These are phyloP conservation scores for Lithospermum erythrorhizon DNA, from an alignment of 257 asterid species.

Conservation along the genomic window DNA sequence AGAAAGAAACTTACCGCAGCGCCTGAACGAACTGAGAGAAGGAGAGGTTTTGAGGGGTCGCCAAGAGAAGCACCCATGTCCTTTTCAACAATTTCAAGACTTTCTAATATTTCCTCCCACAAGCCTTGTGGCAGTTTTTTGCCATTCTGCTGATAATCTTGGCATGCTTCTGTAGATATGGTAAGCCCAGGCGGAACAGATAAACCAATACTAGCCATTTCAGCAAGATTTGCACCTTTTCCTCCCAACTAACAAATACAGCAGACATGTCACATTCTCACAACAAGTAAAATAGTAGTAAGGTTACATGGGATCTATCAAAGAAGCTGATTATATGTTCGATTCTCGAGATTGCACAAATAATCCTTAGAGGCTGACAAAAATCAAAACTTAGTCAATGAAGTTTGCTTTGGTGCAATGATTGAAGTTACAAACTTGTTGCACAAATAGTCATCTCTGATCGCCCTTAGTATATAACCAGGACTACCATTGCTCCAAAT, in stretches of 20 bases:
- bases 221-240: slow-evolving; percentile 97
- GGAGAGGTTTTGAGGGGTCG: slow-evolving; percentile 74
- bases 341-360: no score
- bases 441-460: no score
- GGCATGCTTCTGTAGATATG: slow-evolving; percentile 93
- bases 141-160: slow-evolving; percentile 68
- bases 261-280: neutral
- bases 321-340: neutral
- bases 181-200: slow-evolving; percentile 97
- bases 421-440: no score
- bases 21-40: slow-evolving; percentile 84
- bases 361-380: no score
- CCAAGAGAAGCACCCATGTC: slow-evolving; percentile 90
- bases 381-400: no score
- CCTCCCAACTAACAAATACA: slow-evolving; percentile 63
- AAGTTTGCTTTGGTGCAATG: no score
- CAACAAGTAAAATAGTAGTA: neutral
- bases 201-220: slow-evolving; percentile 93
- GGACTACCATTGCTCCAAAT: no score
- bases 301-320: neutral
- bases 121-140: slow-evolving; percentile 57
- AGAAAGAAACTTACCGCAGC: slow-evolving; percentile 54
- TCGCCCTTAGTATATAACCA: no score
- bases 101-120: slow-evolving; percentile 83
- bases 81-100: slow-evolving; percentile 47